Conservation (phyloP, 768 basidiomycete species). For the Fibroporia radiculosa region DNA sequence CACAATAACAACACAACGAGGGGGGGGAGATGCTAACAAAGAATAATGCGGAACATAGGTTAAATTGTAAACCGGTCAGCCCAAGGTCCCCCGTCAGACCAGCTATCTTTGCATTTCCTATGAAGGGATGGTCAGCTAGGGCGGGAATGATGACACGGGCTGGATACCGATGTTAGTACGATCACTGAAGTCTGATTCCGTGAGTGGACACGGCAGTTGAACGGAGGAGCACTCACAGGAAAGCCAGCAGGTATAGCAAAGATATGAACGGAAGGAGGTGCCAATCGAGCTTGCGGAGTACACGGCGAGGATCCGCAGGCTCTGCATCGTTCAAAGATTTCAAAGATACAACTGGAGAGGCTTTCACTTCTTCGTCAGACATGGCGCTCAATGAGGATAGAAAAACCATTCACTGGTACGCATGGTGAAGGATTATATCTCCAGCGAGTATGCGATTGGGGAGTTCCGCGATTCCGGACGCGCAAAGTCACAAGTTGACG, state of each 20-base stretch:
- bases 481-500: too few species aligned
- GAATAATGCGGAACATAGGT: constrained; percentile 5
- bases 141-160: too few species aligned
- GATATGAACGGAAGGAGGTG: constrained; percentile 6
- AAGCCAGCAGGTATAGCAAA: constrained; percentile 8
- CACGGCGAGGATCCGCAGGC: background rate
- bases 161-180: constrained; percentile 6
- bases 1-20: background rate
- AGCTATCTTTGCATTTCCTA: constrained; percentile 9
- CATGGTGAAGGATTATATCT: too few species aligned
- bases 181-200: background rate
- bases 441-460: too few species aligned
- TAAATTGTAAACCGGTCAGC: constrained; percentile 7
- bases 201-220: background rate
- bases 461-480: too few species aligned
- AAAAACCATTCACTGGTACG: too few species aligned
- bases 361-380: background rate
- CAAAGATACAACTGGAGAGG: background rate
- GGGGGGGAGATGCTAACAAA: background rate
- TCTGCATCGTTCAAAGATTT: background rate
- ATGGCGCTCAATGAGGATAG: too few species aligned
- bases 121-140: background rate
- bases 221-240: constrained; percentile 1
- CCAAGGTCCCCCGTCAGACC: constrained; percentile 3
- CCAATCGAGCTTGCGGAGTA: constrained; percentile 9